Percentiles rank a stretch among this genome's conserved stretches.
Conservation (phyloP, 768 basidiomycete species). For the Calocybe gangraenosa region DNA sequence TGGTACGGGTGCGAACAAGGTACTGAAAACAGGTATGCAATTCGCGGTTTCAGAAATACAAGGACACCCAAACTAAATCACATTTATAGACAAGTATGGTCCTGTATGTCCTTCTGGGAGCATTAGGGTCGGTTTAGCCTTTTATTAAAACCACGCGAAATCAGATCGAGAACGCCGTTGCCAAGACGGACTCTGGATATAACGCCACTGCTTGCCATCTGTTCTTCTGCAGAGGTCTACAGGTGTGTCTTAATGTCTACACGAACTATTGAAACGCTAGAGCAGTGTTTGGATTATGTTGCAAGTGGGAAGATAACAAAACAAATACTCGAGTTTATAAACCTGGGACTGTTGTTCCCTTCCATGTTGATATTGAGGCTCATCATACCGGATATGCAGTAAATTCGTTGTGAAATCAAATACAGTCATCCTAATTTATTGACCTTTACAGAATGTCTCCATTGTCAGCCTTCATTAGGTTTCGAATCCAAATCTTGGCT, state of each 20-base stretch:
- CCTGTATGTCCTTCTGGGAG: slow-evolving; percentile 21
- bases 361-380: slow-evolving; percentile 28
- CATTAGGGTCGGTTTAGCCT: not conserved
- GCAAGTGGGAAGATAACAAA: slow-evolving; percentile 27
- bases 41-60: not conserved
- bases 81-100: slow-evolving; percentile 21
- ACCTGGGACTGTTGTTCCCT: slow-evolving; percentile 25
- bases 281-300: not conserved
- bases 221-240: slow-evolving; percentile 30
- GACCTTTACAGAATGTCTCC: slow-evolving; percentile 27
- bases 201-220: slow-evolving; percentile 29
- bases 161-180: slow-evolving; percentile 29
- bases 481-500: not conserved
- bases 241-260: slow-evolving; percentile 16
- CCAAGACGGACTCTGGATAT: slow-evolving; percentile 24
- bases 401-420: slow-evolving; percentile 2
- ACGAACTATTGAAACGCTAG: no score
- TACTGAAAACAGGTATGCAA: slow-evolving; percentile 22
- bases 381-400: slow-evolving; percentile 32
- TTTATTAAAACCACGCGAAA: not conserved
- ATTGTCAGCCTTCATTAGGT: slow-evolving; percentile 15
- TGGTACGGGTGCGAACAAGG: slow-evolving; percentile 24
- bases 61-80: not conserved
- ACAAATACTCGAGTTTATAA: slow-evolving; percentile 23
- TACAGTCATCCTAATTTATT: not conserved